Conservation (phyloP, 2,329 filamentous ascomycete genomes). For the Dactylellina sp. region DNA sequence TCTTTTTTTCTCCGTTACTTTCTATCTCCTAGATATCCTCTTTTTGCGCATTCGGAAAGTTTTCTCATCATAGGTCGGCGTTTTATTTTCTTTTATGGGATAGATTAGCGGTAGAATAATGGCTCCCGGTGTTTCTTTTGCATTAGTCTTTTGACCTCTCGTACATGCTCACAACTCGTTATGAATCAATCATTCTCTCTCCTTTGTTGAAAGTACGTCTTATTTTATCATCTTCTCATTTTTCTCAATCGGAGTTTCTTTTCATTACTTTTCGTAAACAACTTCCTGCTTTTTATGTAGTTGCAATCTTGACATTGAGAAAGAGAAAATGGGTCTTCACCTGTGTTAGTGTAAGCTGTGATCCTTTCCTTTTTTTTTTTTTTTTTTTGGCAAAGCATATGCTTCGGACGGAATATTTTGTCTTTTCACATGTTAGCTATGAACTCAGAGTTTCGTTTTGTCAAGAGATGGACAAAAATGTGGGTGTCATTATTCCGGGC, state of each 20-base stretch:
- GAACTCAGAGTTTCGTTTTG: neutral
- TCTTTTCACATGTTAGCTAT: neutral
- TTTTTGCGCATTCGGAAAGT: neutral
- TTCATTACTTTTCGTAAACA: no score
- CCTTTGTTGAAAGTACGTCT: conserved; percentile 10
- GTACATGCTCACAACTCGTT: neutral
- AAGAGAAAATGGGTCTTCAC: no score
- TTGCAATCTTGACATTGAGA: no score
- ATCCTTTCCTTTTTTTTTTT: neutral
- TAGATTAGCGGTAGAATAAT: conserved; percentile 7
- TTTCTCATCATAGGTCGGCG: neutral
- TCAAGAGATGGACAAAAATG: conserved; percentile 7
- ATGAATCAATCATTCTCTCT: conserved; percentile 4
- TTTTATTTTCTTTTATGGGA: conserved; percentile 10
- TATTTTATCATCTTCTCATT: no score
- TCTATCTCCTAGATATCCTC: neutral
- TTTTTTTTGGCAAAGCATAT: neutral
- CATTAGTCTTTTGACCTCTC: neutral
- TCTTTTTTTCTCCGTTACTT: conserved; percentile 2
- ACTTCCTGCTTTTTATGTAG: no score
- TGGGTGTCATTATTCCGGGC: neutral
- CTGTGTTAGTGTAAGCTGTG: no score
- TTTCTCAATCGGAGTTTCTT: no score
- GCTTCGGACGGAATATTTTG: no score
- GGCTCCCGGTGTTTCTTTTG: neutral